Evolutionary conservation across 2,329 filamentous ascomycete genomes (phyloP).

Genomic region (Paradendryphiella salina): DNA sequence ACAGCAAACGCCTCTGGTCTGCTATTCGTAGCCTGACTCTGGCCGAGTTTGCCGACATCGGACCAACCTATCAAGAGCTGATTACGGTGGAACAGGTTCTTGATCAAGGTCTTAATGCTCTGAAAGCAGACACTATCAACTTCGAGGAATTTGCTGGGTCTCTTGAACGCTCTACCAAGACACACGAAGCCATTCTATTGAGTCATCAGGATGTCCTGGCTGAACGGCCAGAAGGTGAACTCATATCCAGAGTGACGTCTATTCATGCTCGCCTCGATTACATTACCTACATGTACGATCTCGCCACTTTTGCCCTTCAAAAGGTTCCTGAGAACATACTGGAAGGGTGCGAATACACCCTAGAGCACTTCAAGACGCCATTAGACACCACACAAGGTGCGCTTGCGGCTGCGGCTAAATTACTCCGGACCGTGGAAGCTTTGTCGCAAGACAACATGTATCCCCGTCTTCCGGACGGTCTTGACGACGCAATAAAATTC

Average conservation of each 20-base stretch:
- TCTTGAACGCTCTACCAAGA: constrained; percentile 60
- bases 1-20: constrained; percentile 82
- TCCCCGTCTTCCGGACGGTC: constrained; percentile 27
- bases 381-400: constrained; percentile 22
- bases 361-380: constrained; percentile 24
- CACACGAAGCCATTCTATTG: constrained; percentile 23
- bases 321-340: constrained; percentile 6
- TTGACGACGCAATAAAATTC: constrained; percentile 27
- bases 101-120: constrained; percentile 82
- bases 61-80: constrained; percentile 80
- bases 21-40: constrained; percentile 78
- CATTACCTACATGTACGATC: constrained; percentile 25
- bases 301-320: constrained; percentile 18
- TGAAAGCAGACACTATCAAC: constrained; percentile 83
- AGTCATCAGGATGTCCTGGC: constrained; percentile 20
- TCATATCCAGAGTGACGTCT: constrained; percentile 24
- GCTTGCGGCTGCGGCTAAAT: constrained; percentile 23
- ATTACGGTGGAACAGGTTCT: constrained; percentile 88
- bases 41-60: constrained; percentile 76
- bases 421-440: constrained; percentile 28
- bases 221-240: constrained; percentile 33
- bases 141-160: constrained; percentile 80
- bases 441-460: constrained; percentile 34
- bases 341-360: constrained; percentile 49
- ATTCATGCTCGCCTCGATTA: constrained; percentile 30